A percentile compares a stretch with the other conserved stretches of the same genome.
Conservation (phyloP, 2,329 filamentous ascomycete genomes). For the Exserohilum rostratum region DNA sequence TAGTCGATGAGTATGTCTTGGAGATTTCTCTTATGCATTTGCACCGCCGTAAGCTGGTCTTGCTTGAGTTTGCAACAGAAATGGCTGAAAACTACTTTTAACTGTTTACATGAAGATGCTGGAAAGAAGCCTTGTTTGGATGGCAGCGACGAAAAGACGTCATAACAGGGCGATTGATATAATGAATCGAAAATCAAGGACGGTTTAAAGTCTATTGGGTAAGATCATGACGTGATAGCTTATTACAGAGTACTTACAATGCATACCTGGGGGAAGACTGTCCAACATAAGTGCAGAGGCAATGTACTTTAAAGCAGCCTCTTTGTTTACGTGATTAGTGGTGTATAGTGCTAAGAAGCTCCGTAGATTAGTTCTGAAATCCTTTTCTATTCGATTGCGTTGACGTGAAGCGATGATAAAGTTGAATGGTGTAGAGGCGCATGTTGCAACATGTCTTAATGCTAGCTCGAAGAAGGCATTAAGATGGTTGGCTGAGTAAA, state of each 20-base stretch:
- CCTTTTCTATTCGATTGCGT: constrained; percentile 10
- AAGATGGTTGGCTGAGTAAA: constrained; percentile 18
- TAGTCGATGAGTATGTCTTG: constrained; percentile 10
- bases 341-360: constrained; percentile 11
- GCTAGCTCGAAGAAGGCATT: constrained; percentile 14
- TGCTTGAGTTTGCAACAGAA: constrained; percentile 5
- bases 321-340: neutral
- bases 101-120: constrained; percentile 1
- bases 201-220: constrained; percentile 5
- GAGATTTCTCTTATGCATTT: constrained; percentile 13
- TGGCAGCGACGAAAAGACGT: constrained; percentile 1
- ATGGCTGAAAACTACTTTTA: constrained; percentile 1
- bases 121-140: neutral
- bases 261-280: constrained; percentile 10
- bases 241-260: constrained; percentile 17
- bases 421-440: constrained; percentile 1
- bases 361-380: constrained; percentile 6
- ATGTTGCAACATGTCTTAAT: constrained; percentile 8
- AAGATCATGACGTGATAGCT: neutral
- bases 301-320: constrained; percentile 14
- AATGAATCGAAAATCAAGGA: neutral
- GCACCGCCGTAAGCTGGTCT: neutral
- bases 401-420: constrained; percentile 11
- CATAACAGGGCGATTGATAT: constrained; percentile 6
- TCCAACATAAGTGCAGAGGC: constrained; percentile 9